Evolutionary conservation across 768 basidiomycete genomes (phyloP), one percentile per base, ranked within the genome.

Genomic region (Punctularia strigosozonata): DNA sequence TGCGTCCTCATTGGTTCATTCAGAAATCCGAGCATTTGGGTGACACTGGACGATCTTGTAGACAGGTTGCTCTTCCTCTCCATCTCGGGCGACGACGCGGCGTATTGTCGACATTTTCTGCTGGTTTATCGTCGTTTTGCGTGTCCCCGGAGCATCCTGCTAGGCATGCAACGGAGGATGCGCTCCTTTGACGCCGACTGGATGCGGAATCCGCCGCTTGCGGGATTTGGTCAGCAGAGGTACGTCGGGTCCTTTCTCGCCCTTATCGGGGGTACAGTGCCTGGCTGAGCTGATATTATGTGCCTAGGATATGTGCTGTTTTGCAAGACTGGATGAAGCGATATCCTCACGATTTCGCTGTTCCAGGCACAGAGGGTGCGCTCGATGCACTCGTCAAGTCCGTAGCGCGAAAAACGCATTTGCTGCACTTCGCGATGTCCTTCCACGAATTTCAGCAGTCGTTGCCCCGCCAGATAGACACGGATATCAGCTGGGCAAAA

Each of bases 171-270:
- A 57, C 83, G 86, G 52, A 77, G 84, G 34, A 80, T 89, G 72
- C 74, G 81, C 24, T 75, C 80, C 46, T 62, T 90, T n/a, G n/a
- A n/a, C 12, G 80, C 82, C 50, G 71, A 72, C 39, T 73, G 79
- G 14, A 69, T 72, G 10, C 75, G 75, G 5, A 85, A 90, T 61
- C 80, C 81, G 1, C 80, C 88, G 75, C 82, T 89, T 58, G 83
- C 84, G 6, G 82, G 78, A 49, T 89, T 80, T 57, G 85, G 83
- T 5, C 87, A 90, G 54, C 86, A 89, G 84, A 75, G 80, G 87
- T 85, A 48, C 20, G 56, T 40, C 18, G 8, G 10, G 13, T 23
- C 17, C 31, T 31, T 48, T 44, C n/a, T 19, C 38, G 35, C 39
- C 40, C 41, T 34, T 35, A 25, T 4, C 24, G 18, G 43, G 25